Evolutionary conservation across 441 rosid species (phyloP).

Genomic region (Arabidopsis lyrata): DNA sequence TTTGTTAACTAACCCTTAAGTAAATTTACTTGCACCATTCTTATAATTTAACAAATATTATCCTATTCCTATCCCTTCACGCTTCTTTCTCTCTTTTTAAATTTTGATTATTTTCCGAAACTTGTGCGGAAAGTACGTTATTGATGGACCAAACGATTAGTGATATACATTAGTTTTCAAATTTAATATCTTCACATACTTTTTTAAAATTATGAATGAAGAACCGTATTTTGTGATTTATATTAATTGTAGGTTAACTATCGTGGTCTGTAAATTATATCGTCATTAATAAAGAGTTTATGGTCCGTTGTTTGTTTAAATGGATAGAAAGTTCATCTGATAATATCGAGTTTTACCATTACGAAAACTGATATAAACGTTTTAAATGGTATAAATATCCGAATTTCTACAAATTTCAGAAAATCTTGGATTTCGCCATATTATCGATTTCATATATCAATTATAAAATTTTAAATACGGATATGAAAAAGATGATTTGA

Average conservation of each 20-base stretch:
- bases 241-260: not conserved
- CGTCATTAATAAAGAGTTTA: not conserved
- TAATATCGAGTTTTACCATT: not conserved
- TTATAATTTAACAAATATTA: not conserved
- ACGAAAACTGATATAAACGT: not conserved
- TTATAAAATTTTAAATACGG: not conserved
- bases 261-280: not conserved
- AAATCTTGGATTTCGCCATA: no score
- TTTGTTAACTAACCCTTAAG: not conserved
- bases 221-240: not conserved
- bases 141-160: not conserved
- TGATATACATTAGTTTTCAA: not conserved
- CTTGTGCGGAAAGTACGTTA: not conserved
- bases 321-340: not conserved
- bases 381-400: no score
- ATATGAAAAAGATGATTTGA: slow-evolving; percentile 10
- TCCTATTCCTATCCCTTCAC: not conserved
- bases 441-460: no score
- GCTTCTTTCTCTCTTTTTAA: not conserved
- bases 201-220: not conserved
- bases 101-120: not conserved
- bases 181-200: not conserved
- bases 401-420: no score
- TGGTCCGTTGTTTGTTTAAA: not conserved
- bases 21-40: not conserved